Evolutionary conservation across 192 early-diverging fungal species (phyloP), one percentile per base, ranked within the genome.

Genomic region (Mortierella antarctica): DNA sequence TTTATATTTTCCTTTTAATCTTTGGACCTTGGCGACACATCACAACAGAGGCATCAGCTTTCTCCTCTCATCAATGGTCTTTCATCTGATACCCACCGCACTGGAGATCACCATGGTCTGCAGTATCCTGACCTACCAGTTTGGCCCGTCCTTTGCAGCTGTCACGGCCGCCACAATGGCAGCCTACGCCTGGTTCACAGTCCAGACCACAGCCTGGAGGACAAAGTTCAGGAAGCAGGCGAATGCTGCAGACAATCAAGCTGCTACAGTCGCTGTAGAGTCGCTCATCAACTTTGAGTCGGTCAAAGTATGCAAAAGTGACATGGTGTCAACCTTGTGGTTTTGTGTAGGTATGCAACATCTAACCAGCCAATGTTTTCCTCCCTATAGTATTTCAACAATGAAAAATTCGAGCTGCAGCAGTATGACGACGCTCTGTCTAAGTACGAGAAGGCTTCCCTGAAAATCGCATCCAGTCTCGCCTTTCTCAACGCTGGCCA

Each of bases 211-310:
- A 8, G 86, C 92, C 50, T 99, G 98, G 96, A 87, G 93, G 65
- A 92, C 92, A 46, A 86, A 90, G 76, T 92, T 94, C 84, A 91
- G 98, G 39, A 92, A 92, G 53, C 85, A 96, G 57, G 98, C 98
- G 88, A 99, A 99, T 77, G 86, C 89, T 23, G 97, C 98, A 14
- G 98, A 99, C 73, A 99, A 99, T 80, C 83, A 92, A 78, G 98
- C 97, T 7, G 97, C 98, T 0, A 92, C 95, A 8, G 90, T 92
- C 6, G 96, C 97, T 7, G 96, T 98, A 0, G 98, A 99, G 74
- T 96, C 97, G 39, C 86, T 99, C 50, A 90, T 99, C 65, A 99
- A 99, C 70, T 97, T 95, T 80, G 98, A 99, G 83, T 93, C 97
- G 10, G 98, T 99, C 62, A 98, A 99, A 82, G 87, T 86, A 86